These are phyloP conservation scores for Penicillium ochrochloron DNA, from an alignment of 495 filamentous ascomycete species.

Conservation along the genomic window DNA sequence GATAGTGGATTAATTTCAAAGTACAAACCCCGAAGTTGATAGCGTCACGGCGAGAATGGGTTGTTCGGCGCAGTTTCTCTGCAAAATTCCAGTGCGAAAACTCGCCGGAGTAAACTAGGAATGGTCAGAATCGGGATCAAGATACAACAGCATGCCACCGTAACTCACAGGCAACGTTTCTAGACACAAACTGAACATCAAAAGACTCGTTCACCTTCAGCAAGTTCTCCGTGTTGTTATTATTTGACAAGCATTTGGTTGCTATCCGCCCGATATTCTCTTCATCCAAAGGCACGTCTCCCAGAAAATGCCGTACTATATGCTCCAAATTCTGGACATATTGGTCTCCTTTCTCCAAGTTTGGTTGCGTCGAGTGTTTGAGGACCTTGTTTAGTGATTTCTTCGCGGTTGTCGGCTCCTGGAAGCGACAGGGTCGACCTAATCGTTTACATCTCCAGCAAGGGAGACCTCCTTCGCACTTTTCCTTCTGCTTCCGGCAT, in stretches of 20 bases:
- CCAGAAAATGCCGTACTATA: constrained; percentile 27
- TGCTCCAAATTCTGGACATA: constrained; percentile 20
- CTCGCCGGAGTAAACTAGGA: constrained; percentile 51
- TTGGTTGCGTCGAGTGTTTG: constrained; percentile 20
- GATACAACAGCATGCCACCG: neutral
- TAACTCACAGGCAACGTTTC: constrained; percentile 46
- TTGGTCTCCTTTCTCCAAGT: neutral
- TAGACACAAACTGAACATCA: constrained; percentile 46
- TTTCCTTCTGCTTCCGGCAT: constrained; percentile 50
- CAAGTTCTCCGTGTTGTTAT: constrained; percentile 8
- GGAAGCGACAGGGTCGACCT: constrained; percentile 48
- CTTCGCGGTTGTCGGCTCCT: constrained; percentile 35
- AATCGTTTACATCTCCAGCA: constrained; percentile 50
- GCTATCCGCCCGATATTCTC: constrained; percentile 22
- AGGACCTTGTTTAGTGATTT: constrained; percentile 30
- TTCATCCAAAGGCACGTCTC: constrained; percentile 24
- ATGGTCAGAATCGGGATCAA: neutral
- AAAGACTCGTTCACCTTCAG: constrained; percentile 33
- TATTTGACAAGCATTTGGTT: constrained; percentile 14
- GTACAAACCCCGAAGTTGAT: constrained; percentile 35
- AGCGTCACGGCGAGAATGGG: constrained; percentile 39
- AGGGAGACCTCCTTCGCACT: constrained; percentile 52
- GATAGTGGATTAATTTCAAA: neutral
- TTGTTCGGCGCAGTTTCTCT: constrained; percentile 48
- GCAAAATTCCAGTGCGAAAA: constrained; percentile 55